phyloP scores from a whole-genome alignment of 805 yeast species.

The Teunomyces funiuensis region DNA sequence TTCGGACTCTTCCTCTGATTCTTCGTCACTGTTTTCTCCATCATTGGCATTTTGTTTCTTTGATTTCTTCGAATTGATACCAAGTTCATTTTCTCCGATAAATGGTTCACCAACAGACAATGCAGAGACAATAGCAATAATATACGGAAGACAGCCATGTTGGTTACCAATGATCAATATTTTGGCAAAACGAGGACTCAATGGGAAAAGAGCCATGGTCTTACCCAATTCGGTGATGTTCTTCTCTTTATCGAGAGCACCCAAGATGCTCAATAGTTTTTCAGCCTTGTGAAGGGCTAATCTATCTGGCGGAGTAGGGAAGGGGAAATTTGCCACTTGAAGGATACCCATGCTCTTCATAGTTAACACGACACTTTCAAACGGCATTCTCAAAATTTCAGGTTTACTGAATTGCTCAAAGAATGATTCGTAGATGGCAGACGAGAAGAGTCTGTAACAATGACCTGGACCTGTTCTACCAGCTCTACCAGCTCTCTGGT shows the following conservation, averaged over 20 bases:
- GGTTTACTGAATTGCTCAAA: constrained; percentile 83
- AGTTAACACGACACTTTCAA: constrained; percentile 89
- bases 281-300: constrained; percentile 62
- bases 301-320: constrained; percentile 89
- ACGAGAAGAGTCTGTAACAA: constrained; percentile 86
- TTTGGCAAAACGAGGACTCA: constrained; percentile 90
- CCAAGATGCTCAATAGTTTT: constrained; percentile 63
- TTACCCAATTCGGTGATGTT: constrained; percentile 75
- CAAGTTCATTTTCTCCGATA: constrained; percentile 70
- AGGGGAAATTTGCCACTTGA: constrained; percentile 87
- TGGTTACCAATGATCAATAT: constrained; percentile 88
- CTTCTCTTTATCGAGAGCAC: constrained; percentile 66
- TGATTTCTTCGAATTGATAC: constrained; percentile 34
- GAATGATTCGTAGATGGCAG: constrained; percentile 88
- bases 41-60: constrained; percentile 19
- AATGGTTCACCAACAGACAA: constrained; percentile 94
- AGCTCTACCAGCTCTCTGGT: constrained; percentile 94
- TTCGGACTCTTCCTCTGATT: constrained; percentile 36
- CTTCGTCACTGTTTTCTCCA: too few species aligned
- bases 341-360: constrained; percentile 98
- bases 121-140: constrained; percentile 90
- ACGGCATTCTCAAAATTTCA: constrained; percentile 92
- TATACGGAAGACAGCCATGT: constrained; percentile 76
- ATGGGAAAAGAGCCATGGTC: constrained; percentile 87
- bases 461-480: constrained; percentile 99